Base-by-base conservation (phyloP, 116 monocot genomes). In the Dioscorea cayenensis region DNA sequence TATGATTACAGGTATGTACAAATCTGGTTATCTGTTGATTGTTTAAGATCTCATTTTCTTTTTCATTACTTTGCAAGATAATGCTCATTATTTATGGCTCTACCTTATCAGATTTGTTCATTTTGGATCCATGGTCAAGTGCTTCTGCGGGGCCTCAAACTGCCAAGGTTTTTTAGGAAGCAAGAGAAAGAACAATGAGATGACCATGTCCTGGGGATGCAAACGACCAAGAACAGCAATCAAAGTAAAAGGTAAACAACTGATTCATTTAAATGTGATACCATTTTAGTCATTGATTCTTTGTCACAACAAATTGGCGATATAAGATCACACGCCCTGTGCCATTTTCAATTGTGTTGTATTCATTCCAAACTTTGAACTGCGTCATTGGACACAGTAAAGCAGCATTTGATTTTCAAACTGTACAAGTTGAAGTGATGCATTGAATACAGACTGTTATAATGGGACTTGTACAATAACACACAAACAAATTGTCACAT, bases 121-220 rank as follows among this genome's bases (percentile, higher is more conserved):
- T 64, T 99, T 99, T 79, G 97, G 97, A 16, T 79, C 86, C 28
- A 82, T 84, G 82, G 85, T 89, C 16, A 84, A 86, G 52, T 99
- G 97, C 32, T 64, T 73, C 35, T 99, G 97, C 71, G 97, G 94
- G 18, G 84, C 94, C 58, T 21, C 80, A 50, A 90, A 87, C 23
- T 99, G 97, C 77, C 97, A 85, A 78, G 94, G 94, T 36, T 94
- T 85, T 71, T 71, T 99, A 23, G 99, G 99, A 28, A 90, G 77
- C 77, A 94, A 88, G 76, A 82, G 71, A 49, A 90, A 84, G 77
- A 35, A 23, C 50, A 59, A 29, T 66, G 55, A 25, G 55, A 1
- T 49, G 6, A 17, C 49, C 8, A 5, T 49, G 13, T 48, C 29
- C 70, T 80, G 80, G 84, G 77, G 82, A 62, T 78, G 48, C 71